Conservation (phyloP, 2,329 filamentous ascomycete species). For the Venturia pyrina region DNA sequence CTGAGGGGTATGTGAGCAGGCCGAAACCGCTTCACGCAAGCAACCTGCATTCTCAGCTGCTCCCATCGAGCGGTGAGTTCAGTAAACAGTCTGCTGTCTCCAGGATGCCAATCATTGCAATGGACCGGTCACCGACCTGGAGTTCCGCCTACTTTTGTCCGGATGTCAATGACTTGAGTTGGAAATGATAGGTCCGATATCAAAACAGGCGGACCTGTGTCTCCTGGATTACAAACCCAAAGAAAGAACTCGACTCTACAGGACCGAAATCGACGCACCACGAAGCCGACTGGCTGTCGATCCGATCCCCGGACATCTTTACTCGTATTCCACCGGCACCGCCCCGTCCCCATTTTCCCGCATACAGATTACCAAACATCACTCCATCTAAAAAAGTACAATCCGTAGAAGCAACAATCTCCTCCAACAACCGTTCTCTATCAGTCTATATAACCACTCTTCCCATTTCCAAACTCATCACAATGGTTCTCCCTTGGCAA, state of each 20-base stretch:
- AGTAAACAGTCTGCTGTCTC: too few species aligned
- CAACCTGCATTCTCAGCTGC: too few species aligned
- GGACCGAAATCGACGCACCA: background rate
- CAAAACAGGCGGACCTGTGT: background rate
- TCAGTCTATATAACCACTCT: background rate
- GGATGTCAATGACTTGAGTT: too few species aligned
- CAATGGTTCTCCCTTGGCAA: background rate
- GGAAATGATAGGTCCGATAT: too few species aligned
- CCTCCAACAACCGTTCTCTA: background rate
- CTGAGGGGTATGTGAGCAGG: too few species aligned
- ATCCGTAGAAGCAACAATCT: background rate
- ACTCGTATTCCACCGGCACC: background rate
- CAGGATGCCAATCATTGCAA: too few species aligned
- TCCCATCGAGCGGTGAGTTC: too few species aligned
- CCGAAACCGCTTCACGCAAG: too few species aligned
- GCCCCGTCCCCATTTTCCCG: background rate
- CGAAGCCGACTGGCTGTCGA: background rate
- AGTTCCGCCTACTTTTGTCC: background rate
- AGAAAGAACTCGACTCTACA: background rate
- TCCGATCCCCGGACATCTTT: background rate
- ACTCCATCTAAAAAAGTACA: background rate
- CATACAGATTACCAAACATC: background rate
- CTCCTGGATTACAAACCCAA: background rate
- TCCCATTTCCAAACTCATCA: background rate
- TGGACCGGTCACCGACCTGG: too few species aligned